These are phyloP conservation scores for Glonium stellatum DNA, from an alignment of 495 filamentous ascomycete species.

Conservation along the genomic window DNA sequence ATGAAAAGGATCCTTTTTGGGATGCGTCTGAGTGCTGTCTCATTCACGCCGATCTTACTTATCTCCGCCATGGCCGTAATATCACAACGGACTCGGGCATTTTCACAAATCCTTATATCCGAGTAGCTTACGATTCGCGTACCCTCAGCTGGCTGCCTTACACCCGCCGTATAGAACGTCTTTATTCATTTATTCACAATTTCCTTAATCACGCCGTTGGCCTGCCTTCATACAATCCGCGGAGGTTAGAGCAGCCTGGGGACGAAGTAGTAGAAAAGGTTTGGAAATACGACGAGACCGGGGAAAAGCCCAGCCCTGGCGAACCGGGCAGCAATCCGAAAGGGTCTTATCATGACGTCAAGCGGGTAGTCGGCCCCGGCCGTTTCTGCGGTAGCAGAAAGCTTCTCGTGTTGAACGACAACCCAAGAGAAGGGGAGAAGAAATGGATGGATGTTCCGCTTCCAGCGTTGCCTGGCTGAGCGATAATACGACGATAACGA, in stretches of 20 bases:
- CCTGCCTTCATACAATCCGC: constrained; percentile 17
- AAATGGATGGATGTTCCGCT: constrained; percentile 6
- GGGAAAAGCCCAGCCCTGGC: neutral
- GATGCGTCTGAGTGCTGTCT: constrained; percentile 74
- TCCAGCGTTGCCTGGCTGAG: neutral
- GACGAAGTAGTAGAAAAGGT: constrained; percentile 10
- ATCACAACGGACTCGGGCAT: constrained; percentile 26
- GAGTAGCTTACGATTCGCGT: constrained; percentile 29
- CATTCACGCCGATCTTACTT: constrained; percentile 31
- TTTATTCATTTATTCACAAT: constrained; percentile 25
- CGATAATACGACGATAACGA: too few relatives aligned
- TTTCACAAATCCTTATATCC: constrained; percentile 36
- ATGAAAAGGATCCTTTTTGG: constrained; percentile 59
- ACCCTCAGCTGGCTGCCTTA: constrained; percentile 30
- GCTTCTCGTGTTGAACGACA: constrained; percentile 8
- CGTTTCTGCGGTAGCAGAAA: constrained; percentile 10
- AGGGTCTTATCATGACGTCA: constrained; percentile 3
- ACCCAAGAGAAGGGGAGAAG: constrained; percentile 1
- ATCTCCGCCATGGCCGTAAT: constrained; percentile 12
- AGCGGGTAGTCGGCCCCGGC: constrained; percentile 6
- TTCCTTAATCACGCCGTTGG: constrained; percentile 22
- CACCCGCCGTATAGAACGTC: constrained; percentile 30
- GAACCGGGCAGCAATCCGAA: neutral
- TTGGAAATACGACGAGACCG: neutral
- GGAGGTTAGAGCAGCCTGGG: constrained; percentile 22